Conservation (phyloP, 1,284 basidiomycete genomes). For the Ustilago shanxiensis region DNA sequence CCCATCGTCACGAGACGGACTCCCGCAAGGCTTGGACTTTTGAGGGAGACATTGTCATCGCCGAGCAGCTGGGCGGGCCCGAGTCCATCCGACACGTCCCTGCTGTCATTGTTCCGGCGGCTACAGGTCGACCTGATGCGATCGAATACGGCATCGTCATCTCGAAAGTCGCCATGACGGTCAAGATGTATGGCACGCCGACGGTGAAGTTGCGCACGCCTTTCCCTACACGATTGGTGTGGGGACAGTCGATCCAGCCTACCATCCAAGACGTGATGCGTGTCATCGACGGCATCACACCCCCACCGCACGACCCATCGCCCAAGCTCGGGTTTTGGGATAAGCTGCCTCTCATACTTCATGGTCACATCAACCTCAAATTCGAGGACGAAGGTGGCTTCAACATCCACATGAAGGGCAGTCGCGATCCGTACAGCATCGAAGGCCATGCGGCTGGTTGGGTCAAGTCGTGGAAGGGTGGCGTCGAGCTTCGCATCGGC, state of each 20-base stretch:
- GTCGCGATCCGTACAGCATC: conserved; percentile 84
- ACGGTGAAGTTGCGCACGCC: conserved; percentile 78
- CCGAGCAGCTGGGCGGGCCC: conserved; percentile 85
- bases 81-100: conserved; percentile 72
- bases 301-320: conserved; percentile 86
- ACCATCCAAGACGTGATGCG: conserved; percentile 88
- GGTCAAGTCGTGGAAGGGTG: conserved; percentile 85
- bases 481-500: conserved; percentile 81
- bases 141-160: conserved; percentile 78
- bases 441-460: conserved; percentile 87
- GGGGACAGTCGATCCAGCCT: conserved; percentile 90
- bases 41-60: conserved; percentile 85
- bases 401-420: conserved; percentile 78
- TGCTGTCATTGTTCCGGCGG: conserved; percentile 63
- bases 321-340: conserved; percentile 95
- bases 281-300: conserved; percentile 84
- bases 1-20: conserved; percentile 27
- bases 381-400: conserved; percentile 79
- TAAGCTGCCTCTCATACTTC: conserved; percentile 77
- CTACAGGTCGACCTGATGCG: conserved; percentile 72
- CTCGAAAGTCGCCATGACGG: conserved; percentile 93
- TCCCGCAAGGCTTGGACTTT: conserved; percentile 75
- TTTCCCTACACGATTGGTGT: conserved; percentile 82
- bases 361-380: conserved; percentile 82
- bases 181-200: conserved; percentile 86